phyloP scores from a whole-genome alignment of 192 early-diverging fungal species.

The Cetraspora pellucida region DNA sequence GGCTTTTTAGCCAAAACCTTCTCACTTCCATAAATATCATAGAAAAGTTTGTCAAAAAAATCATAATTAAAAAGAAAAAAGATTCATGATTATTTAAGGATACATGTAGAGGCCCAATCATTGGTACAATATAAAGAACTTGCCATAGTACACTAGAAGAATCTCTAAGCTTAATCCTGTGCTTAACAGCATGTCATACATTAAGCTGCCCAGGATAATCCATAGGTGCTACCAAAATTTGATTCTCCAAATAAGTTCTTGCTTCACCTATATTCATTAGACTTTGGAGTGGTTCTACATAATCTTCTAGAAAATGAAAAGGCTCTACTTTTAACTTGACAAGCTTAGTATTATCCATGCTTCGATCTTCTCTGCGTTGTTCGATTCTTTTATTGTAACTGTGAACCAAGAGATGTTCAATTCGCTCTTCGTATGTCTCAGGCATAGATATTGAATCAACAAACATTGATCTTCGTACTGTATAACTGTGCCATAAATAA shows the following conservation, averaged over 20 bases:
- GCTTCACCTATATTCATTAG: neutral
- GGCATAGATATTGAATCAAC: neutral
- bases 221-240: slow-evolving; percentile 12
- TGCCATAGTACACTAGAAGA: neutral
- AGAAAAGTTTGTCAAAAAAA: slow-evolving; percentile 15
- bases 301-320: neutral
- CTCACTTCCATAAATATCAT: neutral
- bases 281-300: neutral
- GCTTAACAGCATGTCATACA: neutral
- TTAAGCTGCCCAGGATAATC: slow-evolving; percentile 8
- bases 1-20: slow-evolving; percentile 3
- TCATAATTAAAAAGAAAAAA: neutral
- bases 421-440: neutral
- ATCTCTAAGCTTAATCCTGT: neutral
- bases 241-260: neutral
- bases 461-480: slow-evolving; percentile 15
- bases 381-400: slow-evolving; percentile 1
- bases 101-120: slow-evolving; percentile 21
- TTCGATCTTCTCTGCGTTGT: slow-evolving; percentile 9
- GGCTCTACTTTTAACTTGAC: slow-evolving; percentile 6
- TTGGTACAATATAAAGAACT: neutral
- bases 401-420: slow-evolving; percentile 10
- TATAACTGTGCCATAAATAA: neutral
- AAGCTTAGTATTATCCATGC: slow-evolving; percentile 20
- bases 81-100: slow-evolving; percentile 11